Percentiles rank a stretch among this genome's conserved stretches.
Evolutionary conservation across 2,329 filamentous ascomycete genomes (phyloP).

Genomic region (Cordyceps javanica): DNA sequence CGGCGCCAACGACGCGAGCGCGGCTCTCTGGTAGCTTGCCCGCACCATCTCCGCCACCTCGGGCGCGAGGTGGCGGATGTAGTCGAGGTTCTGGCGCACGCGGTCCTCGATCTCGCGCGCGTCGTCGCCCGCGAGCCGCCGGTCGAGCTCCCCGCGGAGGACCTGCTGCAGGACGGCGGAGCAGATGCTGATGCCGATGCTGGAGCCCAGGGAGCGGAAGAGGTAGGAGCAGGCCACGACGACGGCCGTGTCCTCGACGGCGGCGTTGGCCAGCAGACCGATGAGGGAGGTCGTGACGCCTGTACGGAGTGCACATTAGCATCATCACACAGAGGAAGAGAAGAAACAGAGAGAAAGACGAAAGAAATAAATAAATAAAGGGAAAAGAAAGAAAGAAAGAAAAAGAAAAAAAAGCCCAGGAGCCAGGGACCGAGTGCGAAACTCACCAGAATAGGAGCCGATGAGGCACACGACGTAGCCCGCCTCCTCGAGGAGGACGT

Average conservation of each 20-base stretch:
- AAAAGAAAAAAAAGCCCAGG: too few relatives aligned
- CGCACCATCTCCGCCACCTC: slow-evolving; percentile 53
- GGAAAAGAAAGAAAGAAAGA: too few relatives aligned
- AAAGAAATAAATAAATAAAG: too few relatives aligned
- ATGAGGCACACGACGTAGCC: slow-evolving; percentile 47
- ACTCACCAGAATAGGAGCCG: slow-evolving; percentile 32
- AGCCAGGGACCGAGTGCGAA: too few relatives aligned
- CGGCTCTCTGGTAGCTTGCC: slow-evolving; percentile 54
- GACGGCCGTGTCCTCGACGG: slow-evolving; percentile 62
- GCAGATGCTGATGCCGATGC: slow-evolving; percentile 64
- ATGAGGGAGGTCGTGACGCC: slow-evolving; percentile 68
- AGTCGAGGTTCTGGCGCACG: slow-evolving; percentile 65
- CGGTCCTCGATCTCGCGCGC: slow-evolving; percentile 60
- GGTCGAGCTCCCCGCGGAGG: slow-evolving; percentile 50
- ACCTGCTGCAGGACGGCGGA: slow-evolving; percentile 67
- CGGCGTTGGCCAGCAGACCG: slow-evolving; percentile 63
- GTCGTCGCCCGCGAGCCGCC: slow-evolving; percentile 49
- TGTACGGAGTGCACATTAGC: too few relatives aligned
- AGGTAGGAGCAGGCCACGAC: slow-evolving; percentile 76
- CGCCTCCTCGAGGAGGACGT: slow-evolving; percentile 45
- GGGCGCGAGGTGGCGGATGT: slow-evolving; percentile 59
- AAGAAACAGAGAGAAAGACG: too few relatives aligned
- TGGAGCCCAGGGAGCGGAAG: slow-evolving; percentile 73
- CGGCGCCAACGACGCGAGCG: slow-evolving; percentile 35
- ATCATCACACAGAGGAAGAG: too few relatives aligned